Evolutionary conservation across 1,139 yeast genomes (phyloP).

Genomic region (Lodderomyces pseudojiufengensis): DNA sequence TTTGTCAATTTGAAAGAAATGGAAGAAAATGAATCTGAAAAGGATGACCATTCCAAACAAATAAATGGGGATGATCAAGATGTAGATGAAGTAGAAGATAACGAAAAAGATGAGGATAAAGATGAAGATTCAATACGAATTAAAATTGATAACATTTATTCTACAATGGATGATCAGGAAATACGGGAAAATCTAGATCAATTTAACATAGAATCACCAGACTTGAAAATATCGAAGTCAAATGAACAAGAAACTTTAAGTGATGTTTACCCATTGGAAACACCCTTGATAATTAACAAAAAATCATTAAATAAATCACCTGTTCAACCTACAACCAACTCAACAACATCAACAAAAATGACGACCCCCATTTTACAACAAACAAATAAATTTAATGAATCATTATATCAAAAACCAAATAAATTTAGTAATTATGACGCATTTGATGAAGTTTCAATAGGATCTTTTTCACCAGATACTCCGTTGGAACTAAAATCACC

Average conservation of each 20-base stretch:
- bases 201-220: slow-evolving; percentile 9
- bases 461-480: slow-evolving; percentile 37
- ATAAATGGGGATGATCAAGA: no score
- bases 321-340: no score
- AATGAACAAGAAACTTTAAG: slow-evolving; percentile 37
- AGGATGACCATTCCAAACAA: no score
- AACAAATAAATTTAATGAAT: slow-evolving; percentile 4
- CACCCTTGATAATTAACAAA: slow-evolving; percentile 39
- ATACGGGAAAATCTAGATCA: slow-evolving; percentile 11
- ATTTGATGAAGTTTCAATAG: slow-evolving; percentile 25
- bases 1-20: slow-evolving; percentile 37
- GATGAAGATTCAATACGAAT: slow-evolving; percentile 2
- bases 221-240: slow-evolving; percentile 20
- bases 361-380: slow-evolving; percentile 7
- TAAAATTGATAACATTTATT: slow-evolving; percentile 5
- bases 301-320: slow-evolving; percentile 7
- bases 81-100: slow-evolving; percentile 13
- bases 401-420: slow-evolving; percentile 9
- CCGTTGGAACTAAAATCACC: slow-evolving; percentile 18
- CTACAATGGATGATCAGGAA: slow-evolving; percentile 7
- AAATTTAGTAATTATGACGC: slow-evolving; percentile 1
- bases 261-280: slow-evolving; percentile 37
- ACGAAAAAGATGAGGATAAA: slow-evolving; percentile 2
- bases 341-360: neutral
- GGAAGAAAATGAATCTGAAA: slow-evolving; percentile 19